Conservation (phyloP, 1,284 basidiomycete species). For the Boletellus deceptivus region DNA sequence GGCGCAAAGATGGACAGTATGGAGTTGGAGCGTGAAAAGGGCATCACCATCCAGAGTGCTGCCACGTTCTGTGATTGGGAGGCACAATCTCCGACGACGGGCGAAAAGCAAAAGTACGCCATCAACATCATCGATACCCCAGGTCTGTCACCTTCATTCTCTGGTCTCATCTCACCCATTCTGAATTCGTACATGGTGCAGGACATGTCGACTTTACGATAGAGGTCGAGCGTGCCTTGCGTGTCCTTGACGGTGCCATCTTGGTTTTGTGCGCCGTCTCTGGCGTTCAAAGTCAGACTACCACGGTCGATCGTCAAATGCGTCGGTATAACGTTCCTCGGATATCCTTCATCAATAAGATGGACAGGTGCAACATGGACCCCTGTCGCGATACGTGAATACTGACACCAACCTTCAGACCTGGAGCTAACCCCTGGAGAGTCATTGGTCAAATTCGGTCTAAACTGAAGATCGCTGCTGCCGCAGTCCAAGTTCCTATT, state of each 20-base stretch:
- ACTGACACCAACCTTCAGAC: slow-evolving; percentile 45
- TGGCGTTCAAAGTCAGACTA: slow-evolving; percentile 97
- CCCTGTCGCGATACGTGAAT: not conserved
- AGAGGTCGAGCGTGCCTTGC: slow-evolving; percentile 95
- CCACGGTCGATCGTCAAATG: slow-evolving; percentile 99
- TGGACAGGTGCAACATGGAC: slow-evolving; percentile 73
- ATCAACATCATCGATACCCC: slow-evolving; percentile 99
- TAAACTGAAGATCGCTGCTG: slow-evolving; percentile 91
- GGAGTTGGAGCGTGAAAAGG: slow-evolving; percentile 98
- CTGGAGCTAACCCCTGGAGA: slow-evolving; percentile 96
- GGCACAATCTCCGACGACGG: slow-evolving; percentile 62
- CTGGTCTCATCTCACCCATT: not conserved
- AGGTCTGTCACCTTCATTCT: slow-evolving; percentile 44
- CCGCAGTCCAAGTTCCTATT: slow-evolving; percentile 96
- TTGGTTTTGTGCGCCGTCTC: slow-evolving; percentile 96
- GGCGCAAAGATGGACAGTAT: slow-evolving; percentile 99
- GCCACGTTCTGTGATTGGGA: slow-evolving; percentile 99
- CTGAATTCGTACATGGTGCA: slow-evolving; percentile 28
- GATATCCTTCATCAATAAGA: slow-evolving; percentile 98
- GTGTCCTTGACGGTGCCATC: slow-evolving; percentile 96
- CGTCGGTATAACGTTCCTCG: slow-evolving; percentile 93
- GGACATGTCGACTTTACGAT: slow-evolving; percentile 99
- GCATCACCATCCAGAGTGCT: slow-evolving; percentile 98
- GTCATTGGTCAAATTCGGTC: slow-evolving; percentile 90
- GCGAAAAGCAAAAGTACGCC: slow-evolving; percentile 79